Evolutionary conservation across 202 grass and related monocot genomes (phyloP).

Genomic region (Eragrostis tef): DNA sequence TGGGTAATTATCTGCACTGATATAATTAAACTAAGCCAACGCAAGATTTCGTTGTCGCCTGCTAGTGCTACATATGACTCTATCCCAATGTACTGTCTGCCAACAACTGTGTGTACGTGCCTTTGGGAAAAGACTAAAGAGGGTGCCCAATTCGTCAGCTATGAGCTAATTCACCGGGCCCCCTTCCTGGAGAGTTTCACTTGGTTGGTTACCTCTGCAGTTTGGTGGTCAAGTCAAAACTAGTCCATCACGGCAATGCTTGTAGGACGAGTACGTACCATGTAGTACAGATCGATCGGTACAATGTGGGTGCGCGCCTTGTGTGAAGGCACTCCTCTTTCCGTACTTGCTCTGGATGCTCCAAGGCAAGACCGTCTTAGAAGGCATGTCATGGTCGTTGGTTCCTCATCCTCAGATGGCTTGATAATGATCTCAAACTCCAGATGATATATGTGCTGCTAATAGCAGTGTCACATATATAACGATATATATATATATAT

Average conservation of each 20-base stretch:
- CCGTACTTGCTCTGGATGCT: neutral
- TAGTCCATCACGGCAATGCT: neutral
- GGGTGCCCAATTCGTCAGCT: constrained; percentile 1
- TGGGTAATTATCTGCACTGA: constrained; percentile 21
- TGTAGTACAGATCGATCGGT: constrained; percentile 15
- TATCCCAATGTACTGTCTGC: neutral
- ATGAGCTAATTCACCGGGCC: neutral
- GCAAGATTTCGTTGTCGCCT: neutral
- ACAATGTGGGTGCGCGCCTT: neutral
- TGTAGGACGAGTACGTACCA: constrained; percentile 29
- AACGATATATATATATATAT: too few relatives aligned
- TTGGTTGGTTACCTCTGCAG: neutral
- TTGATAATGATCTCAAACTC: too few relatives aligned
- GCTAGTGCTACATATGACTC: neutral
- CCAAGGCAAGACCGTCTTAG: neutral
- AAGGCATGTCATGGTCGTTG: too few relatives aligned
- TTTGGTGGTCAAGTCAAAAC: neutral
- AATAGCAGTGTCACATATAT: too few relatives aligned
- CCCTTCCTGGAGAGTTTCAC: neutral
- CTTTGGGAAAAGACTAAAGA: neutral
- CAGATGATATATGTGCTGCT: too few relatives aligned
- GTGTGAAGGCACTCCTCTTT: neutral
- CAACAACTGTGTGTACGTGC: neutral
- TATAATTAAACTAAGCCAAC: neutral
- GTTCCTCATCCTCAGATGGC: too few relatives aligned